Percentiles rank a stretch among this genome's conserved stretches.
These are phyloP conservation scores for Phtheirospermum japonicum DNA, from an alignment of 257 asterid genomes.

Conservation along the genomic window DNA sequence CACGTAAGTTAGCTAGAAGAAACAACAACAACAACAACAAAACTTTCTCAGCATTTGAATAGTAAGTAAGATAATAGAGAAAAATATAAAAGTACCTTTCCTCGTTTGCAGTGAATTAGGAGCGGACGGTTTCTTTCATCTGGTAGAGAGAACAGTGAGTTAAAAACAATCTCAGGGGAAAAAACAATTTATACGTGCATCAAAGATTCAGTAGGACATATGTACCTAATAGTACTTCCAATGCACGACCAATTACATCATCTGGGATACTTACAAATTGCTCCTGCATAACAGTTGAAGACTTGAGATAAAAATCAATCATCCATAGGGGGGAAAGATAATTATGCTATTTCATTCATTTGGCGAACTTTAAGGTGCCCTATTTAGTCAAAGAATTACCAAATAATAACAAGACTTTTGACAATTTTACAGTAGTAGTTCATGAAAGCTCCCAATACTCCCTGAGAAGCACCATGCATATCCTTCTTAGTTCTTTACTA, in stretches of 20 bases:
- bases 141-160: slow-evolving; percentile 28
- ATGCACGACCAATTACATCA: slow-evolving; percentile 51
- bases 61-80: not conserved
- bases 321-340: not conserved
- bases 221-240: slow-evolving; percentile 60
- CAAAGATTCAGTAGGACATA: slow-evolving; percentile 10
- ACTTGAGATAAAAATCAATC: not conserved
- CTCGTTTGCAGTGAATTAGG: slow-evolving; percentile 87
- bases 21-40: too few species aligned
- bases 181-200: not conserved
- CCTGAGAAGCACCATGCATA: too few species aligned
- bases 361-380: not conserved
- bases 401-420: too few species aligned
- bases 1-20: too few species aligned
- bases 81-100: slow-evolving; percentile 51
- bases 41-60: too few species aligned
- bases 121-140: slow-evolving; percentile 78
- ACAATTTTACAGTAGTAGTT: too few species aligned
- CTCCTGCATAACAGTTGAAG: slow-evolving; percentile 49
- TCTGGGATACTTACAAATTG: slow-evolving; percentile 66
- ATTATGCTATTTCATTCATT: not conserved
- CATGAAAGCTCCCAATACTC: too few species aligned
- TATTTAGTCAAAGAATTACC: too few species aligned
- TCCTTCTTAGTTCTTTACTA: too few species aligned
- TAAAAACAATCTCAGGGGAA: not conserved